These are phyloP conservation scores for Sclerotinia minor DNA, from an alignment of 2,329 filamentous ascomycete genomes.

Conservation along the genomic window DNA sequence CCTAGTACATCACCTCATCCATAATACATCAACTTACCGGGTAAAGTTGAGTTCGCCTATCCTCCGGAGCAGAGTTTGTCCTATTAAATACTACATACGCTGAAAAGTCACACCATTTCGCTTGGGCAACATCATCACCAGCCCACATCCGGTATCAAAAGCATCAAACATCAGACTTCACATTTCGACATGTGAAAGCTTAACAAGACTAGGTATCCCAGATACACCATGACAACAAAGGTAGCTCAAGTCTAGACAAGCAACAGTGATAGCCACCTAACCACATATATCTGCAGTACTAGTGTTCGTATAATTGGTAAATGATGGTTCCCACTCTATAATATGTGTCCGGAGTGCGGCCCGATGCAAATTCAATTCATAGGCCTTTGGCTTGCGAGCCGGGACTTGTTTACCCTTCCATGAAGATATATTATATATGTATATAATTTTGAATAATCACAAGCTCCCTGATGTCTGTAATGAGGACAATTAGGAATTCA, in stretches of 20 bases:
- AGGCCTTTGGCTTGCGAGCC: neutral
- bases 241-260: neutral
- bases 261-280: neutral
- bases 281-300: neutral
- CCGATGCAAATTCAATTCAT: neutral
- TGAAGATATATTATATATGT: neutral
- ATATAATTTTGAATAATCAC: neutral
- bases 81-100: neutral
- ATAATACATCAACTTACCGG: neutral
- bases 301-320: neutral
- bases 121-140: neutral
- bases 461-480: neutral
- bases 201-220: too few relatives aligned
- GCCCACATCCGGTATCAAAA: neutral
- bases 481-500: neutral
- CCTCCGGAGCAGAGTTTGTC: neutral
- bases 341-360: too few relatives aligned
- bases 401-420: too few relatives aligned
- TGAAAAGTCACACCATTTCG: neutral
- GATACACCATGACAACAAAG: neutral
- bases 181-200: conserved; percentile 5
- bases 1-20: neutral
- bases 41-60: neutral
- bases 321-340: neutral
- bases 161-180: neutral